A percentile compares a stretch with the other conserved stretches of the same genome.
Evolutionary conservation across 2,329 filamentous ascomycete genomes (phyloP).

Genomic region (Penicillium sp.): DNA sequence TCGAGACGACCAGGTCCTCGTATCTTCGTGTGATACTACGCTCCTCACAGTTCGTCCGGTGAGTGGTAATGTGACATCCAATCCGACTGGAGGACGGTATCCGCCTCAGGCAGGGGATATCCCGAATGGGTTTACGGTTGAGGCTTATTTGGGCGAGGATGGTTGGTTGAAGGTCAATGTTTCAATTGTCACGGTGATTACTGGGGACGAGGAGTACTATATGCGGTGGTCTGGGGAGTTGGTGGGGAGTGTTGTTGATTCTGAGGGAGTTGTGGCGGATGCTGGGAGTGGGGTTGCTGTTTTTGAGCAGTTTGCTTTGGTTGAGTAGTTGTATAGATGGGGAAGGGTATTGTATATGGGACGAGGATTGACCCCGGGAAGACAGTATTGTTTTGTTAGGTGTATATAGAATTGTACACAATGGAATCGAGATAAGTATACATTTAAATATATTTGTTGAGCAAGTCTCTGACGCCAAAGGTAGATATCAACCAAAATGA

Average conservation of each 20-base stretch:
- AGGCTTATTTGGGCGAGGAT: conserved; percentile 14
- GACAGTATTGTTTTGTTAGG: too few relatives aligned
- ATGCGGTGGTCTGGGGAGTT: conserved; percentile 25
- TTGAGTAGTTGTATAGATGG: conserved; percentile 1
- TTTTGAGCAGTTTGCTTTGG: conserved; percentile 27
- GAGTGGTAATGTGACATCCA: background rate
- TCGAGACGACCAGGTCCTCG: conserved; percentile 27
- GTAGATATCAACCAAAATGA: background rate
- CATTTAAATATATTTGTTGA: too few relatives aligned
- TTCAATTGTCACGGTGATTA: conserved; percentile 5
- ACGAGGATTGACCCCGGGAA: background rate
- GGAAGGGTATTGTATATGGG: too few relatives aligned
- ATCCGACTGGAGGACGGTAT: conserved; percentile 14
- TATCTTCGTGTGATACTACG: conserved; percentile 25
- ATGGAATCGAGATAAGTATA: too few relatives aligned
- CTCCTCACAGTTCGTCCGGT: conserved; percentile 15
- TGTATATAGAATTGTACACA: too few relatives aligned
- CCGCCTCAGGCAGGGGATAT: conserved; percentile 19
- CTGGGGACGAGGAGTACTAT: conserved; percentile 19
- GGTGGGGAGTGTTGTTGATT: conserved; percentile 8
- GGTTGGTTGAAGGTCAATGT: conserved; percentile 14
- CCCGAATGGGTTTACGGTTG: conserved; percentile 15
- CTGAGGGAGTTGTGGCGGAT: background rate
- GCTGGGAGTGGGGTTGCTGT: conserved; percentile 19
- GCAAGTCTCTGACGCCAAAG: background rate